Percentiles rank a stretch among this genome's conserved stretches.
phyloP scores from a whole-genome alignment of 768 basidiomycete species.

The Suillus discolor region DNA sequence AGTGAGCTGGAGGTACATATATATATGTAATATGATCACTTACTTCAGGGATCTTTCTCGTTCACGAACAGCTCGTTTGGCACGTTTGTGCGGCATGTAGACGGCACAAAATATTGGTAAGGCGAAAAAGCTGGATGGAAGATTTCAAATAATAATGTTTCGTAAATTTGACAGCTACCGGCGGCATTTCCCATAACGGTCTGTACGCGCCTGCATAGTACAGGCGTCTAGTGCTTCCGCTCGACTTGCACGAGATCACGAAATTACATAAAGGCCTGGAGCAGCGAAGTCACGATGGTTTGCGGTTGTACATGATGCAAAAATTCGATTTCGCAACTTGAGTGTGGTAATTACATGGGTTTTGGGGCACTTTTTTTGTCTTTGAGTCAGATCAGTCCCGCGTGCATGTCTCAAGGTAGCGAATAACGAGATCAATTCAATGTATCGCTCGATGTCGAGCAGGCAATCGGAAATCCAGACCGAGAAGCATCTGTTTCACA shows the following conservation, averaged over 20 bases:
- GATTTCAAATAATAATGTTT: background rate
- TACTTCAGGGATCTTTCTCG: slow-evolving; percentile 46
- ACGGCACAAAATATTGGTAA: slow-evolving; percentile 1
- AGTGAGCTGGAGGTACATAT: background rate
- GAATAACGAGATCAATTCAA: background rate
- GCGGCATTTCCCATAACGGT: slow-evolving; percentile 5
- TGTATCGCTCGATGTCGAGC: background rate
- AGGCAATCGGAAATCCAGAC: background rate
- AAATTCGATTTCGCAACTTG: background rate
- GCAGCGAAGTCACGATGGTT: no score
- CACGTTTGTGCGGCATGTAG: slow-evolving; percentile 68
- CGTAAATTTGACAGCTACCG: background rate
- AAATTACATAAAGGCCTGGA: background rate
- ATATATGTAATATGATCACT: slow-evolving; percentile 14
- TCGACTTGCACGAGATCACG: background rate
- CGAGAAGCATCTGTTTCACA: background rate
- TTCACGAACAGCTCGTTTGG: slow-evolving; percentile 53
- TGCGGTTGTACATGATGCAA: background rate
- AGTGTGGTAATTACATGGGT: background rate
- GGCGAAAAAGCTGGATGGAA: background rate
- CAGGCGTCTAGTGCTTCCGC: no score
- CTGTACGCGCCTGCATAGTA: background rate
- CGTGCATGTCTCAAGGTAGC: background rate
- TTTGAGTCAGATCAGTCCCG: background rate
- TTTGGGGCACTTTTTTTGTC: background rate